phyloP scores from a whole-genome alignment of 805 yeast species.

The Candida broadrunensis region DNA sequence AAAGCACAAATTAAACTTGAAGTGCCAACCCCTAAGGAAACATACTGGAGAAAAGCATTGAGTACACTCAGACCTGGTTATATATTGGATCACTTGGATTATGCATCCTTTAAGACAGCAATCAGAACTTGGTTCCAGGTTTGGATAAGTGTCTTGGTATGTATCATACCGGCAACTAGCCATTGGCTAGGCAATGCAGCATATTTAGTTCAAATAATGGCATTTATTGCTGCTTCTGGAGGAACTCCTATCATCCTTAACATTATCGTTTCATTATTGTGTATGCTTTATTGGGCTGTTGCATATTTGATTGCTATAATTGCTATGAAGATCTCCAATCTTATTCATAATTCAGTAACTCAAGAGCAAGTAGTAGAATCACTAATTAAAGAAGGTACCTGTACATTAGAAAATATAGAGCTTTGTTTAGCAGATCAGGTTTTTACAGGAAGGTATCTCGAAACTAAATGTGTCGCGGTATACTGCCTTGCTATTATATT shows the following conservation, averaged over 20 bases:
- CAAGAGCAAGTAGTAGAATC: conserved; percentile 10
- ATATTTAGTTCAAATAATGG: conserved; percentile 25
- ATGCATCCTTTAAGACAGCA: conserved; percentile 20
- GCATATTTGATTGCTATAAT: conserved; percentile 23
- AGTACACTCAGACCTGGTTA: conserved; percentile 17
- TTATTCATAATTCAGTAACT: conserved; percentile 23
- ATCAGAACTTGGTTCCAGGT: conserved; percentile 25
- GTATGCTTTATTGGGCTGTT: conserved; percentile 12
- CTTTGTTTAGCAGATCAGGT: conserved; percentile 17
- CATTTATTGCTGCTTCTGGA: conserved; percentile 24
- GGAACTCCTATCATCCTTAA: conserved; percentile 21
- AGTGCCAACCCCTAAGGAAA: conserved; percentile 5
- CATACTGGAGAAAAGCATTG: conserved; percentile 10
- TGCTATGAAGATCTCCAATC: conserved; percentile 20
- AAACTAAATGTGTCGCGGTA: conserved; percentile 19
- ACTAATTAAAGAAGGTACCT: conserved; percentile 22
- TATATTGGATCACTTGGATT: conserved; percentile 22
- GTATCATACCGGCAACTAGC: conserved; percentile 19
- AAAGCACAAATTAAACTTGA: not conserved
- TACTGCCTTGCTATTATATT: conserved; percentile 19
- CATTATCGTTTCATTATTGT: conserved; percentile 11
- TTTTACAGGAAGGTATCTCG: conserved; percentile 24
- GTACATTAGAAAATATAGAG: conserved; percentile 13
- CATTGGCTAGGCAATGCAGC: conserved; percentile 28
- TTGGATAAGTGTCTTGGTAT: conserved; percentile 22